Conservation (phyloP, 108 stramenopile species). For the Stephanodiscus triporus region DNA sequence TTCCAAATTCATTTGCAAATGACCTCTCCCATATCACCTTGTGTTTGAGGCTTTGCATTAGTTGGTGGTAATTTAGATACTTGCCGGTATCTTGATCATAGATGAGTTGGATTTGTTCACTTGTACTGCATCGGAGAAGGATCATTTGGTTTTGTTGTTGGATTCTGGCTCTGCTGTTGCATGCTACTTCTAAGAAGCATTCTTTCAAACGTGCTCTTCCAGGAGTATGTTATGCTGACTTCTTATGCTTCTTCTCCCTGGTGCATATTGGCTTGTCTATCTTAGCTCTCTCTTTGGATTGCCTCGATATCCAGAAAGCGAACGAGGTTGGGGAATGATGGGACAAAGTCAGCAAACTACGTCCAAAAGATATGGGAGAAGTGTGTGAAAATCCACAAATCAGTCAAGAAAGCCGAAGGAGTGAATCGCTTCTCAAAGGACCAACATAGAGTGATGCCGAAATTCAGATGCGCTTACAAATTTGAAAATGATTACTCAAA, state of each 20-base stretch:
- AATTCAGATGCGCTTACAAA: background rate
- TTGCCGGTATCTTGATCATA: background rate
- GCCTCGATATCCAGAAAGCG: slow-evolving; percentile 30
- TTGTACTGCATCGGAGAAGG: too few species aligned
- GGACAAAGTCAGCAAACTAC: slow-evolving; percentile 36
- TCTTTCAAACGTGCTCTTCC: too few species aligned
- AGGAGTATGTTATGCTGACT: too few species aligned
- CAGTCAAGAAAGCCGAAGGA: background rate
- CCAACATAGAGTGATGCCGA: background rate
- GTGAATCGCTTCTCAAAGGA: slow-evolving; percentile 22
- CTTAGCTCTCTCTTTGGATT: too few species aligned
- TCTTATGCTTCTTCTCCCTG: too few species aligned
- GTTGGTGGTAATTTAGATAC: background rate
- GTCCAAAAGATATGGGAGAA: slow-evolving; percentile 47
- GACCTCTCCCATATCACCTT: background rate
- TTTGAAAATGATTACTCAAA: slow-evolving; percentile 4
- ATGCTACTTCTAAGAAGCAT: too few species aligned
- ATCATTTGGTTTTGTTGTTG: too few species aligned
- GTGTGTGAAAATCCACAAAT: slow-evolving; percentile 17
- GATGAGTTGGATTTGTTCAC: too few species aligned
- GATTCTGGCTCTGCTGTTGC: too few species aligned
- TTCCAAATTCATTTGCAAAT: background rate
- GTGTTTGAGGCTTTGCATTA: background rate
- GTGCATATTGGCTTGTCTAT: too few species aligned
- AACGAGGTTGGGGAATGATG: slow-evolving; percentile 25